These are phyloP conservation scores for Geotrichum cucujoidarum DNA, from an alignment of 1,139 yeast genomes.

Conservation along the genomic window DNA sequence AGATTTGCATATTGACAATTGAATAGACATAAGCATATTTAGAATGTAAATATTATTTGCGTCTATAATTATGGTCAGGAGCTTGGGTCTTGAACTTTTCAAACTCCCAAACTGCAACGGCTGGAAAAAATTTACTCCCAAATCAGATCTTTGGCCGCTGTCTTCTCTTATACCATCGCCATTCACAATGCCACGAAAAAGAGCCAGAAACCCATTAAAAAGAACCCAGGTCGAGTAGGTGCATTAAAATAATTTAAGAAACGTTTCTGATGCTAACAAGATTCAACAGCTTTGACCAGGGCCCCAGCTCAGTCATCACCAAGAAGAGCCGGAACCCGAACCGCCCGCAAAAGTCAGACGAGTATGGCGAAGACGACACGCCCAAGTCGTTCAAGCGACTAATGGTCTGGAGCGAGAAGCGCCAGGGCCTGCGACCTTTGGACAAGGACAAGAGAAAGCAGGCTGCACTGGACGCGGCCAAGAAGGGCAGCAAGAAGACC, in stretches of 20 bases:
- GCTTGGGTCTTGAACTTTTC: no score
- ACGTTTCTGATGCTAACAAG: neutral
- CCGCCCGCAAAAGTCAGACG: slow-evolving; percentile 15
- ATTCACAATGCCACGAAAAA: slow-evolving; percentile 29
- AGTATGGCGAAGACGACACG: slow-evolving; percentile 30
- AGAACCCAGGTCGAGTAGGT: slow-evolving; percentile 24
- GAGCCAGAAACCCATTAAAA: slow-evolving; percentile 30
- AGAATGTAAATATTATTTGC: no score
- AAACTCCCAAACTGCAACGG: slow-evolving; percentile 6
- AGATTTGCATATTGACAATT: no score
- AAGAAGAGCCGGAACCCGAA: slow-evolving; percentile 8
- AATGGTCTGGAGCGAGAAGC: slow-evolving; percentile 27
- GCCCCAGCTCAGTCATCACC: slow-evolving; percentile 25
- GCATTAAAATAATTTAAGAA: neutral
- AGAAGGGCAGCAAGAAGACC: slow-evolving; percentile 4
- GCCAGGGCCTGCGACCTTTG: slow-evolving; percentile 19
- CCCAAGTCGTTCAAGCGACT: slow-evolving; percentile 34
- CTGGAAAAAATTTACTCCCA: no score
- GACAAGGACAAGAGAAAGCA: slow-evolving; percentile 6
- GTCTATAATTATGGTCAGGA: no score
- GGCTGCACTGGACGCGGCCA: neutral
- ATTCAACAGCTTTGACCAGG: slow-evolving; percentile 22
- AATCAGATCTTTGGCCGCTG: neutral
- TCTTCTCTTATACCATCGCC: neutral
- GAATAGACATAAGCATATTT: no score